phyloP scores from a whole-genome alignment of 2,329 filamentous ascomycete species.

The Phaeoacremonium minimum region DNA sequence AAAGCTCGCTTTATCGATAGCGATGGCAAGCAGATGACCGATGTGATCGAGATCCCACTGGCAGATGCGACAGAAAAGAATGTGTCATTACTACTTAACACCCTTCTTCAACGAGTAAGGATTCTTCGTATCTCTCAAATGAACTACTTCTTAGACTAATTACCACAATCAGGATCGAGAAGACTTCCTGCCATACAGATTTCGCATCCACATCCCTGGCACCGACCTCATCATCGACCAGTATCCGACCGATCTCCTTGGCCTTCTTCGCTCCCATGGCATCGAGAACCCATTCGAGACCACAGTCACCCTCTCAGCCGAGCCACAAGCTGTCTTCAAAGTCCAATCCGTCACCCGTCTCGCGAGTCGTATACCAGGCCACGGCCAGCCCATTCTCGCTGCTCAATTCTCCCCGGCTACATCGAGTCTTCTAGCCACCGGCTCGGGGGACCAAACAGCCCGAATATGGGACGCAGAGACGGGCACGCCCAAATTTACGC shows the following conservation, averaged over 20 bases:
- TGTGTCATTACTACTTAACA: slow-evolving; percentile 81
- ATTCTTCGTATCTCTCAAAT: too few relatives aligned
- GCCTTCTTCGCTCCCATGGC: slow-evolving; percentile 50
- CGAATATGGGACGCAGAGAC: slow-evolving; percentile 94
- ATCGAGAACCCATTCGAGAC: slow-evolving; percentile 54
- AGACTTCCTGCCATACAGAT: slow-evolving; percentile 58
- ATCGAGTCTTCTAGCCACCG: slow-evolving; percentile 77
- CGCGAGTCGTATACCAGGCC: slow-evolving; percentile 81
- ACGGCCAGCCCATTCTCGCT: slow-evolving; percentile 85
- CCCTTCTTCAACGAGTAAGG: slow-evolving; percentile 38
- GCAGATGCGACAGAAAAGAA: slow-evolving; percentile 86
- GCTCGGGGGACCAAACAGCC: slow-evolving; percentile 86
- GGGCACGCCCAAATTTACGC: slow-evolving; percentile 78
- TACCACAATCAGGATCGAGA: slow-evolving; percentile 40
- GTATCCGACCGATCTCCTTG: slow-evolving; percentile 50
- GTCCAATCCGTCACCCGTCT: slow-evolving; percentile 90
- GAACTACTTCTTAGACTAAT: not conserved
- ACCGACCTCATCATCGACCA: slow-evolving; percentile 50
- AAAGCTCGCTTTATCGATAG: slow-evolving; percentile 86
- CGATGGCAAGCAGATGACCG: slow-evolving; percentile 65
- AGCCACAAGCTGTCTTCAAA: slow-evolving; percentile 88
- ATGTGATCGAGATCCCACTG: slow-evolving; percentile 71
- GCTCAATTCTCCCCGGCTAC: slow-evolving; percentile 79
- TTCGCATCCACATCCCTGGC: slow-evolving; percentile 54
- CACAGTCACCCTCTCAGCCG: slow-evolving; percentile 49